A percentile compares a stretch with the other conserved stretches of the same genome.
Conservation (phyloP, 2,329 filamentous ascomycete genomes). For the Magnaporthiopsis poae region DNA sequence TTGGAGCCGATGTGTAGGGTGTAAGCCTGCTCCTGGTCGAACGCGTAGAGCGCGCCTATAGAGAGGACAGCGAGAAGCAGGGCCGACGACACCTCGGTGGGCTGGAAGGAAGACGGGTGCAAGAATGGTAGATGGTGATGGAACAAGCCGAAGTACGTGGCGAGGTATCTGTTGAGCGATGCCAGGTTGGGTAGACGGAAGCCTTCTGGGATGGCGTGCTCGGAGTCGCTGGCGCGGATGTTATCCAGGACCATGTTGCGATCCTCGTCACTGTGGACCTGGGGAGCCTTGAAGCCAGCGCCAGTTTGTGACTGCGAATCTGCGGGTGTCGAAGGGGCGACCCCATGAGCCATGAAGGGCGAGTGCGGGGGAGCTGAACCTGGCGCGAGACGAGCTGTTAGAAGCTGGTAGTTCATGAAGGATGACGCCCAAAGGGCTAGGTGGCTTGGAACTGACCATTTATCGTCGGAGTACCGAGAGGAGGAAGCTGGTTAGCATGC, state of each 20-base stretch:
- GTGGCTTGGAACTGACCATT: constrained; percentile 48
- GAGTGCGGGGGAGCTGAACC: constrained; percentile 66
- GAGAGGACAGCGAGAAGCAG: constrained; percentile 83
- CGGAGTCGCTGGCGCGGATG: constrained; percentile 69
- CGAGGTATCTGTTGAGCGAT: constrained; percentile 81
- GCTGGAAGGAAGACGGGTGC: constrained; percentile 82
- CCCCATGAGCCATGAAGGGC: constrained; percentile 43
- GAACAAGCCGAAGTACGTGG: constrained; percentile 93
- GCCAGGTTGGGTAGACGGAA: constrained; percentile 76
- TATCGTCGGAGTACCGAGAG: constrained; percentile 53
- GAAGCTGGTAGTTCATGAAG: constrained; percentile 56
- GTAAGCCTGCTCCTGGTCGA: constrained; percentile 93
- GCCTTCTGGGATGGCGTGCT: constrained; percentile 73
- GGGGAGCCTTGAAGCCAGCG: constrained; percentile 60
- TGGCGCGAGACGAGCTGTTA: constrained; percentile 50
- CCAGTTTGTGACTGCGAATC: constrained; percentile 53
- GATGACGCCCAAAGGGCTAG: constrained; percentile 20
- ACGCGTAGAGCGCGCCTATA: constrained; percentile 91
- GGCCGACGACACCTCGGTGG: constrained; percentile 68
- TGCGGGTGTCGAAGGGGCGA: constrained; percentile 54
- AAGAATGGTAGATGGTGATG: constrained; percentile 94
- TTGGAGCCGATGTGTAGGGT: constrained; percentile 96
- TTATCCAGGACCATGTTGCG: constrained; percentile 77
- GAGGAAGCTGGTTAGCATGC: constrained; percentile 53
- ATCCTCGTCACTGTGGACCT: constrained; percentile 75